These are phyloP conservation scores for Emmonsia crescens DNA, from an alignment of 2,329 filamentous ascomycete species.

Conservation along the genomic window DNA sequence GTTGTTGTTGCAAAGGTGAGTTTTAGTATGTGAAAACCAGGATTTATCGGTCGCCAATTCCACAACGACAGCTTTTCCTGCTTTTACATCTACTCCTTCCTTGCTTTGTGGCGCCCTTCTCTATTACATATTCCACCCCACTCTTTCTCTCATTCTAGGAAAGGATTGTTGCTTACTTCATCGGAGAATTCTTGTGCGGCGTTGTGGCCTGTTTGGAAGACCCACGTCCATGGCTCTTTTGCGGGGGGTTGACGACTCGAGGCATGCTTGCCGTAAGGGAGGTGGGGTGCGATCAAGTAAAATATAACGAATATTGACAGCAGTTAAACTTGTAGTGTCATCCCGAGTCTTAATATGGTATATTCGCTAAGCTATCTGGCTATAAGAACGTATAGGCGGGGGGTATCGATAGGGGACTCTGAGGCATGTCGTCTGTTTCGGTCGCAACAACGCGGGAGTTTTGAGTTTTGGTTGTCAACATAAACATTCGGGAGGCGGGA, in stretches of 20 bases:
- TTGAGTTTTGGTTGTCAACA: constrained; percentile 20
- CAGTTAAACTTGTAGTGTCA: constrained; percentile 9
- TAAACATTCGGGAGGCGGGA: constrained; percentile 28
- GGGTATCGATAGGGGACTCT: constrained; percentile 2
- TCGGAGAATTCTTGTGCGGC: constrained; percentile 41
- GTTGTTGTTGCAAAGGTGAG: constrained; percentile 1
- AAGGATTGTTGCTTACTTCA: constrained; percentile 33
- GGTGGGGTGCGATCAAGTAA: constrained; percentile 9
- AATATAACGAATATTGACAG: constrained; percentile 12
- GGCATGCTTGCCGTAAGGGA: constrained; percentile 37
- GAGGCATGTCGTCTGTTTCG: constrained; percentile 4
- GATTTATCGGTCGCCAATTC: background rate
- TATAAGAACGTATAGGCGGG: background rate
- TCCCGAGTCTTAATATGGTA: background rate
- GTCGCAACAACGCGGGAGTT: background rate
- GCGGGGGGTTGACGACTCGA: constrained; percentile 42
- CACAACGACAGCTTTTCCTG: background rate
- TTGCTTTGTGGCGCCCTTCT: constrained; percentile 6
- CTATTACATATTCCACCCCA: background rate
- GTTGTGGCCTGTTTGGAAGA: constrained; percentile 38
- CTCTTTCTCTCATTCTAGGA: background rate
- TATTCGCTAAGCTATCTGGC: constrained; percentile 4
- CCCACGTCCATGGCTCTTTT: constrained; percentile 30
- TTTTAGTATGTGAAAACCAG: background rate
- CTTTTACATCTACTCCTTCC: background rate